These are phyloP conservation scores for Cubamyces lactineus DNA, from an alignment of 768 basidiomycete genomes.

Conservation along the genomic window DNA sequence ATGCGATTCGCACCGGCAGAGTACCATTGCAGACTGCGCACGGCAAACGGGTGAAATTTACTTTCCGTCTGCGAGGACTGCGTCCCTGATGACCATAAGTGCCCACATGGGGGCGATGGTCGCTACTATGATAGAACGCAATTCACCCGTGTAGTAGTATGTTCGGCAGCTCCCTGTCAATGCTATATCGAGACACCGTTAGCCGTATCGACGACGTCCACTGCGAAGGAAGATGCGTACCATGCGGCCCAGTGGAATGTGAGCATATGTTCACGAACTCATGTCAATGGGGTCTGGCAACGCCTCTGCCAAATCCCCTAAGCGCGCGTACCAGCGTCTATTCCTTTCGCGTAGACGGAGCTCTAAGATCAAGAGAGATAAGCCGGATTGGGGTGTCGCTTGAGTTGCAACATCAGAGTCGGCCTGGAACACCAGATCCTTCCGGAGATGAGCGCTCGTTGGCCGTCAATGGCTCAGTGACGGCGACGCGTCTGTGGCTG, in stretches of 20 bases:
- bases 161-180: conserved; percentile 9
- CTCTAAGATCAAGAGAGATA: too few species aligned
- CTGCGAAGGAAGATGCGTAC: conserved; percentile 10
- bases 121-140: conserved; percentile 6
- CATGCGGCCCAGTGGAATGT: conserved; percentile 12
- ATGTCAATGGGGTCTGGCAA: background rate
- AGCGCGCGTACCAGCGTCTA: too few species aligned
- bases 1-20: conserved; percentile 3
- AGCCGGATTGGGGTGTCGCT: too few species aligned
- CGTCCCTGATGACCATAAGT: conserved; percentile 1
- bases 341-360: too few species aligned
- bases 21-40: conserved; percentile 16
- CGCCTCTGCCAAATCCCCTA: too few species aligned
- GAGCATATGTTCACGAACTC: conserved; percentile 14
- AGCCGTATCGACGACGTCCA: conserved; percentile 8
- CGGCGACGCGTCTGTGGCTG: too few species aligned
- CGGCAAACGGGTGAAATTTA: conserved; percentile 6
- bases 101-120: background rate
- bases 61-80: background rate
- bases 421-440: too few species aligned
- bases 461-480: too few species aligned
- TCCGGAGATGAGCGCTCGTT: too few species aligned
- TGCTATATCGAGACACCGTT: conserved; percentile 14
- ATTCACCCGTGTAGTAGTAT: conserved; percentile 7
- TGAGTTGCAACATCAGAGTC: too few species aligned